Conservation (phyloP, 768 basidiomycete species). For the Leccinum incarnatum region DNA sequence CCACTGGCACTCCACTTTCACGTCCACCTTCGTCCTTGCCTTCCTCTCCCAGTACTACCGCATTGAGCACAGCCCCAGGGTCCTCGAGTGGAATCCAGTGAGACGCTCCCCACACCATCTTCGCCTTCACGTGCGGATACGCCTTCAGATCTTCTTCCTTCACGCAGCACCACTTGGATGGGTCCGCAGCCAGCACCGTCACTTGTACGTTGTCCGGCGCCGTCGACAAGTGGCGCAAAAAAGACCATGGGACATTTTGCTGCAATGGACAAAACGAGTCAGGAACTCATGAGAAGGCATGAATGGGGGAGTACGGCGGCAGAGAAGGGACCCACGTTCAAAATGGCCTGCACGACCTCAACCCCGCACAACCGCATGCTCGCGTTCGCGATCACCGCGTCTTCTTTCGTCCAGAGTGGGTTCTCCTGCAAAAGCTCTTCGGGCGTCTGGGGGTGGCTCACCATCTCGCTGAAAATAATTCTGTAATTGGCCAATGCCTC, state of each 20-base stretch:
- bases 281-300: not conserved
- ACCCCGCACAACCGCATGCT: constrained; percentile 5
- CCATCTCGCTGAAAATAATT: accelerated
- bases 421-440: not conserved
- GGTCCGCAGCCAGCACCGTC: constrained; percentile 14
- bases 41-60: constrained; percentile 7
- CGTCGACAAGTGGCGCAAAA: constrained; percentile 3
- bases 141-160: constrained; percentile 1
- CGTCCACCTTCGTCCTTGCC: not conserved
- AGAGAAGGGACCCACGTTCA: constrained; percentile 12
- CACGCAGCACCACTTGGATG: not conserved
- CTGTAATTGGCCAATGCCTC: not conserved
- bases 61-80: constrained; percentile 12
- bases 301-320: not conserved
- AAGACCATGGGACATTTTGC: constrained; percentile 26
- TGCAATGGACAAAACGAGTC: not conserved
- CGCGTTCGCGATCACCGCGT: not conserved
- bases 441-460: not conserved
- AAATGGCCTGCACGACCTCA: constrained; percentile 2
- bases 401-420: constrained; percentile 3
- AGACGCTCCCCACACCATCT: constrained; percentile 8
- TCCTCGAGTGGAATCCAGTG: constrained; percentile 16
- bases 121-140: constrained; percentile 6
- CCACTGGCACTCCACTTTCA: no score
- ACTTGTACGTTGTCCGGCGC: constrained; percentile 10